phyloP scores from a whole-genome alignment of 2,329 filamentous ascomycete species.

The Colletotrichum navitas region DNA sequence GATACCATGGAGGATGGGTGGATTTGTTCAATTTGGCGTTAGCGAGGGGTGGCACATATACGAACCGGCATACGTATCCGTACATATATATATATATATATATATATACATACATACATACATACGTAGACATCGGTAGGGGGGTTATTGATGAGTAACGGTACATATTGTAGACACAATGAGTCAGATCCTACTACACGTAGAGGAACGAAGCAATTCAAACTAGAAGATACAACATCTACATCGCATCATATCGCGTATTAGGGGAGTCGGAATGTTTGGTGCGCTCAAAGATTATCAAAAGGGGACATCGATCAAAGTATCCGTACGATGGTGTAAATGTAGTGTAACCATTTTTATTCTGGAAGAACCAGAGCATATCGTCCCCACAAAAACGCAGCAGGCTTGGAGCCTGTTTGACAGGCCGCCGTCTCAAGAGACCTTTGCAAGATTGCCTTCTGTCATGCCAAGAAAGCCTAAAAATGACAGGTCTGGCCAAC shows the following conservation, averaged over 20 bases:
- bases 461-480: neutral
- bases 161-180: constrained; percentile 5
- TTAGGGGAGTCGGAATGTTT: neutral
- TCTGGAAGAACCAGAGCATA: neutral
- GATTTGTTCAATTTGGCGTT: constrained; percentile 5
- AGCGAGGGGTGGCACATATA: neutral
- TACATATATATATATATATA: neutral
- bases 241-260: constrained; percentile 5
- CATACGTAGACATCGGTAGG: too few species aligned
- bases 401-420: neutral
- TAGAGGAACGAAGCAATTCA: neutral
- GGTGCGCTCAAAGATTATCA: neutral
- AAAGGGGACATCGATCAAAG: too few species aligned
- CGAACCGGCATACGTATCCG: neutral
- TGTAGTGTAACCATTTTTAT: neutral
- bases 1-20: neutral
- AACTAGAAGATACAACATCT: neutral
- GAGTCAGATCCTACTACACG: constrained; percentile 7
- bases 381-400: neutral
- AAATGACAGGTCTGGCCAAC: neutral
- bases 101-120: neutral
- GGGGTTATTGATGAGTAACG: neutral
- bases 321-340: too few species aligned
- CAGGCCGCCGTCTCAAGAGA: neutral
- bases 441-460: neutral